Evolutionary conservation across 2,329 filamentous ascomycete species (phyloP).

Genomic region (Ploettnerulaceae sp.): DNA sequence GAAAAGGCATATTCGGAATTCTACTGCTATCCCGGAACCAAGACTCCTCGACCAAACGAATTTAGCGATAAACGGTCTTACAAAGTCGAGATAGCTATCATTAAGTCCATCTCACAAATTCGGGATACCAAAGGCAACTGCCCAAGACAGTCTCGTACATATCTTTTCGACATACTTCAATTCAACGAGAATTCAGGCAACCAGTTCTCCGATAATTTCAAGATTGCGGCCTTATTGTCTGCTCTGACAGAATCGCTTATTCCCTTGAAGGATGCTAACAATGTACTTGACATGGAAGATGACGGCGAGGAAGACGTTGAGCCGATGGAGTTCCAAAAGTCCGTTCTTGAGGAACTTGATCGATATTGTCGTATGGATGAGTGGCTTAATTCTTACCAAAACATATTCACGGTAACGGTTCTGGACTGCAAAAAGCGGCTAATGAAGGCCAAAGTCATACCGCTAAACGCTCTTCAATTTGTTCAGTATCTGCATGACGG

Average conservation of each 20-base stretch:
- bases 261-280: slow-evolving; percentile 38
- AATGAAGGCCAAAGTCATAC: slow-evolving; percentile 61
- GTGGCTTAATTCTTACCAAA: slow-evolving; percentile 64
- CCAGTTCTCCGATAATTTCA: slow-evolving; percentile 81
- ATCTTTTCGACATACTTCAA: slow-evolving; percentile 82
- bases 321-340: slow-evolving; percentile 38
- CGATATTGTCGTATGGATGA: slow-evolving; percentile 63
- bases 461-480: slow-evolving; percentile 50
- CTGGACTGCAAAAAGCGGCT: slow-evolving; percentile 56
- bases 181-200: slow-evolving; percentile 96
- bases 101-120: slow-evolving; percentile 72
- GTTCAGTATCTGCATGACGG: slow-evolving; percentile 61
- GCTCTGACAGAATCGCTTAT: slow-evolving; percentile 56
- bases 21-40: slow-evolving; percentile 75
- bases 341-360: slow-evolving; percentile 57
- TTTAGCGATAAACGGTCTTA: slow-evolving; percentile 85
- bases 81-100: slow-evolving; percentile 77
- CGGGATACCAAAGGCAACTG: slow-evolving; percentile 71
- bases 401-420: slow-evolving; percentile 59
- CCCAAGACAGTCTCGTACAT: slow-evolving; percentile 71
- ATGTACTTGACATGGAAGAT: slow-evolving; percentile 38
- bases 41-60: slow-evolving; percentile 82
- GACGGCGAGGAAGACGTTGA: slow-evolving; percentile 42
- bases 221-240: slow-evolving; percentile 75
- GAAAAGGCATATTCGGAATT: slow-evolving; percentile 81